Percentiles rank a stretch among this genome's conserved stretches.
These are phyloP conservation scores for Bruguiera hainesii DNA, from an alignment of 441 rosid genomes.

Conservation along the genomic window DNA sequence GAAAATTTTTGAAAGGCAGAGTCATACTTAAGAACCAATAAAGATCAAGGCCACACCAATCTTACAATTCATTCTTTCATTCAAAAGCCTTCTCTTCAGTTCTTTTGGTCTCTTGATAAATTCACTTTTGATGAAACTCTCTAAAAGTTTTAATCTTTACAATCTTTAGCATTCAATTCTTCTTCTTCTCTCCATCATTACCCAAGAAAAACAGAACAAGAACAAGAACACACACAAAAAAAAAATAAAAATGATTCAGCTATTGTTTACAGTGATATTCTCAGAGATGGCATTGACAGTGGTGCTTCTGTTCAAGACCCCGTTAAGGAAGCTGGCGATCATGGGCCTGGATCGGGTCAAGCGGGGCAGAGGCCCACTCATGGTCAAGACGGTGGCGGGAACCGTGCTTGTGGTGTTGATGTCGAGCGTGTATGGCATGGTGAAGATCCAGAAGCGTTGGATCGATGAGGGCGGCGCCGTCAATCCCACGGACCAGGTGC, in stretches of 20 bases:
- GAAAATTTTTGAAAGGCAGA: not conserved
- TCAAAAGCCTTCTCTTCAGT: not conserved
- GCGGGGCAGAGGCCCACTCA: conserved; percentile 75
- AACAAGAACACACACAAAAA: no score
- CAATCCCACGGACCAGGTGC: conserved; percentile 84
- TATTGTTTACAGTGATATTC: conserved; percentile 58
- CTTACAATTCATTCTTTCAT: not conserved
- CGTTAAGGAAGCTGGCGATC: conserved; percentile 64
- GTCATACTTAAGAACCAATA: not conserved
- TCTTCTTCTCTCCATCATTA: not conserved
- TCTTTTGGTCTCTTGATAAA: not conserved
- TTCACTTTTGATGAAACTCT: not conserved
- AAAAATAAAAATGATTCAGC: conserved; percentile 52
- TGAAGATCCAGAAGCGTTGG: conserved; percentile 54
- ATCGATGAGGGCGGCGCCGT: conserved; percentile 45
- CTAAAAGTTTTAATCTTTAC: not conserved
- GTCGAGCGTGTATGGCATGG: conserved; percentile 58
- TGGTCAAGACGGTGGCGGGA: conserved; percentile 62
- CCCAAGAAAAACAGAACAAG: not conserved
- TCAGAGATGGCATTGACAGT: conserved; percentile 65
- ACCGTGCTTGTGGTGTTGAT: conserved; percentile 55
- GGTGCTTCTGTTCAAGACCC: conserved; percentile 67
- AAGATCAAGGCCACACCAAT: not conserved
- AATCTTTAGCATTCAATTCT: not conserved
- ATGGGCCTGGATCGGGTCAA: conserved; percentile 68